These are phyloP conservation scores for Pichia sp. DNA, from an alignment of 1,139 yeast genomes.

Conservation along the genomic window DNA sequence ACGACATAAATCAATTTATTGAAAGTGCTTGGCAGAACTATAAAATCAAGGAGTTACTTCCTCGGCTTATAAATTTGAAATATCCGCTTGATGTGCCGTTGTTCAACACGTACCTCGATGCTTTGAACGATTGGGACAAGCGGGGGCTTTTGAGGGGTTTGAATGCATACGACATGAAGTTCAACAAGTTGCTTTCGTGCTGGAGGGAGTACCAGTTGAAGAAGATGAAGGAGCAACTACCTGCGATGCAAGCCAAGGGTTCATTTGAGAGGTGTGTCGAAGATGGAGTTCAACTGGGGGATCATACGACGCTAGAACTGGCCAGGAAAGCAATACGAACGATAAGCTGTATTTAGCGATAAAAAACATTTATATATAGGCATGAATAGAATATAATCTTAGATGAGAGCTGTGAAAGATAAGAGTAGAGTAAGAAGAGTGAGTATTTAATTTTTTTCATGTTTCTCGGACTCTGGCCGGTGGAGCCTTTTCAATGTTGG, in stretches of 20 bases:
- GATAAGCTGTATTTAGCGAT: not conserved
- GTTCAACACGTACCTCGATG: slow-evolving; percentile 33
- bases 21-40: slow-evolving; percentile 43
- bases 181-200: slow-evolving; percentile 24
- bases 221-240: slow-evolving; percentile 17
- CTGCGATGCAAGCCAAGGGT: slow-evolving; percentile 17
- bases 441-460: no score
- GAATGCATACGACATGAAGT: slow-evolving; percentile 33
- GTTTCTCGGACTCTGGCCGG: no score
- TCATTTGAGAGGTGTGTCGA: slow-evolving; percentile 21
- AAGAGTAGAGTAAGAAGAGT: no score
- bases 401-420: no score
- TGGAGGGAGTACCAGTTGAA: slow-evolving; percentile 30
- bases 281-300: slow-evolving; percentile 28
- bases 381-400: not conserved
- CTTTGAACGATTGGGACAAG: slow-evolving; percentile 27
- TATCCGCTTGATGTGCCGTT: slow-evolving; percentile 43
- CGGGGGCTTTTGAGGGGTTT: slow-evolving; percentile 37
- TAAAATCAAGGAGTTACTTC: slow-evolving; percentile 49
- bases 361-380: not conserved
- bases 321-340: slow-evolving; percentile 21
- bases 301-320: slow-evolving; percentile 29
- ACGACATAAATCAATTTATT: slow-evolving; percentile 48
- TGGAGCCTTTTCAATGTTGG: no score
- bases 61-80: slow-evolving; percentile 55